Conservation (phyloP, 768 basidiomycete genomes). For the Lyophyllum atratum region DNA sequence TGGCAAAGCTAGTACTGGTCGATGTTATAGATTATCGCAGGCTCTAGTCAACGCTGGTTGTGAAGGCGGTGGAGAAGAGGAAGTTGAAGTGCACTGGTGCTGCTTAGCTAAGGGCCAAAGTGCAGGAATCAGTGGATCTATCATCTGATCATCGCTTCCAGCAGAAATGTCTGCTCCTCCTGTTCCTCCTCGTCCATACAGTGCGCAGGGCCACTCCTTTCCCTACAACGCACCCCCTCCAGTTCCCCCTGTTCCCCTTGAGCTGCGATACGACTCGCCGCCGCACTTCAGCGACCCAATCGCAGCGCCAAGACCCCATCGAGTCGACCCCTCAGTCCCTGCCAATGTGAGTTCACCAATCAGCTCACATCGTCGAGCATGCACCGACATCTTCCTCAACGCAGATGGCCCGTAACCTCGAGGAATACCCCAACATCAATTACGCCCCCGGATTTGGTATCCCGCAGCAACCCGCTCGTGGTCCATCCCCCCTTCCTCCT, state of each 20-base stretch:
- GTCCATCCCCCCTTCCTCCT: slow-evolving; percentile 25
- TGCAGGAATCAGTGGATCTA: not conserved
- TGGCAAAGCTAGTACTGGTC: too few species aligned
- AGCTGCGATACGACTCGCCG: slow-evolving; percentile 35
- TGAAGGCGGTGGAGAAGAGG: too few species aligned
- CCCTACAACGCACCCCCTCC: slow-evolving; percentile 19
- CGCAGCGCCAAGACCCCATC: slow-evolving; percentile 67
- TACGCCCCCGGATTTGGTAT: slow-evolving; percentile 28
- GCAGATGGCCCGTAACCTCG: slow-evolving; percentile 67
- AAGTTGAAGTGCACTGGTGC: not conserved
- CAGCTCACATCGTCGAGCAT: slow-evolving; percentile 1
- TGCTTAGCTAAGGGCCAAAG: slow-evolving; percentile 3
- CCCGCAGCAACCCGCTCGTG: slow-evolving; percentile 19
- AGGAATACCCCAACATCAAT: slow-evolving; percentile 38
- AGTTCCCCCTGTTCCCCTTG: slow-evolving; percentile 32
- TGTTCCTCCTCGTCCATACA: slow-evolving; percentile 31
- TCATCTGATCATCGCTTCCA: slow-evolving; percentile 1
- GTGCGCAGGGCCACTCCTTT: slow-evolving; percentile 14
- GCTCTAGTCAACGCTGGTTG: too few species aligned
- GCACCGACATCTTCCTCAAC: slow-evolving; percentile 6
- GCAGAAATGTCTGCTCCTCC: slow-evolving; percentile 24
- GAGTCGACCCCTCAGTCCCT: slow-evolving; percentile 59
- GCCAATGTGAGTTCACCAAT: slow-evolving; percentile 53
- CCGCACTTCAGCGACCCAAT: slow-evolving; percentile 59
- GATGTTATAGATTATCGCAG: too few species aligned